Percentiles rank a stretch among this genome's conserved stretches.
Conservation (phyloP, 257 asterid species). For the Ilex asprella region DNA sequence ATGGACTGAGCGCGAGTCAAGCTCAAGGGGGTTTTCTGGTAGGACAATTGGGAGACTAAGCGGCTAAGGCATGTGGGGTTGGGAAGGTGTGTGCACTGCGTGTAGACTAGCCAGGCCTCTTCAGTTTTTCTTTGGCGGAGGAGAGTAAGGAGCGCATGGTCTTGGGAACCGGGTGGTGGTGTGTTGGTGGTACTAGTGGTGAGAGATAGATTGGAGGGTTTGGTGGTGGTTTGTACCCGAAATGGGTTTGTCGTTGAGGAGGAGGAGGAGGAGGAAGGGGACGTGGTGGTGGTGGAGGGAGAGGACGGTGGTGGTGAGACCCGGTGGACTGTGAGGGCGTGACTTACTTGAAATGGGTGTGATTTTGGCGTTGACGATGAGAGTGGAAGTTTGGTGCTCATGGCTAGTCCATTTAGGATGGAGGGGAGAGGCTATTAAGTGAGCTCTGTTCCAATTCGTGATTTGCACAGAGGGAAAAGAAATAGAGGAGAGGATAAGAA, state of each 20-base stretch:
- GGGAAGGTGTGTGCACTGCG: slow-evolving; percentile 50
- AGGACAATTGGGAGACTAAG: slow-evolving; percentile 67
- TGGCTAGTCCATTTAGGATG: slow-evolving; percentile 45
- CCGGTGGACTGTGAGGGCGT: slow-evolving; percentile 30
- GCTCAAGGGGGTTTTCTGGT: slow-evolving; percentile 54
- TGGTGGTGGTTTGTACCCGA: slow-evolving; percentile 29
- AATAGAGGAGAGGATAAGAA: slow-evolving; percentile 23
- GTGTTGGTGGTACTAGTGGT: slow-evolving; percentile 20
- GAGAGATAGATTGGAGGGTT: slow-evolving; percentile 24
- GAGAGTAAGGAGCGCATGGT: slow-evolving; percentile 52
- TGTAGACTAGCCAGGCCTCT: slow-evolving; percentile 72
- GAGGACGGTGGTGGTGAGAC: slow-evolving; percentile 30
- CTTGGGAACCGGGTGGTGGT: slow-evolving; percentile 27
- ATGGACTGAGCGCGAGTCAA: slow-evolving; percentile 73
- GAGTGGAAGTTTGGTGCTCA: slow-evolving; percentile 32
- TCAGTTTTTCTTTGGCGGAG: slow-evolving; percentile 77
- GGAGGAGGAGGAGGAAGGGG: slow-evolving; percentile 23
- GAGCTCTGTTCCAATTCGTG: slow-evolving; percentile 9
- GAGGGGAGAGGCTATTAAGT: not conserved
- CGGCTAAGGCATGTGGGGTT: slow-evolving; percentile 88
- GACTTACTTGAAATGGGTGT: slow-evolving; percentile 21
- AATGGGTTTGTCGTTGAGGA: slow-evolving; percentile 29
- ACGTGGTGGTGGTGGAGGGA: slow-evolving; percentile 18
- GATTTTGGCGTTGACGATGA: slow-evolving; percentile 9
- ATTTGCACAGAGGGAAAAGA: not conserved